phyloP scores from a whole-genome alignment of 768 basidiomycete species.

The Aureoboletus auriporus region DNA sequence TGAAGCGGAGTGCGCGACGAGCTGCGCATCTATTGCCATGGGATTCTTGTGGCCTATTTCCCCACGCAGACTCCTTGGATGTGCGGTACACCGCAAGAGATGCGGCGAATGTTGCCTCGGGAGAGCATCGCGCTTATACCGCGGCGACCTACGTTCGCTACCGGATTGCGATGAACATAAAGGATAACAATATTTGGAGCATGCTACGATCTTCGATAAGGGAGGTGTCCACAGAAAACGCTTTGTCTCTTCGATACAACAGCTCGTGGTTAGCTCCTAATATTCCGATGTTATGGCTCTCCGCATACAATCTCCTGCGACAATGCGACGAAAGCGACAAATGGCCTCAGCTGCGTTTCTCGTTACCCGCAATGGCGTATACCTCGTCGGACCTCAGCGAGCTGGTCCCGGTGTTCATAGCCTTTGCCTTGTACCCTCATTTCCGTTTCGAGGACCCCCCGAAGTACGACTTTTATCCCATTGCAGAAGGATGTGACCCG shows the following conservation, averaged over 20 bases:
- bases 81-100: slow-evolving; percentile 10
- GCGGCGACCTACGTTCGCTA: slow-evolving; percentile 1
- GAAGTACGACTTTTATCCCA: not conserved
- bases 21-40: slow-evolving; percentile 7
- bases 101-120: not conserved
- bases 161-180: not conserved
- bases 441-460: slow-evolving; percentile 9
- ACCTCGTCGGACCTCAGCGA: not conserved
- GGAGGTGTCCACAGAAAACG: not conserved
- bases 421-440: slow-evolving; percentile 21
- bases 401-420: slow-evolving; percentile 25
- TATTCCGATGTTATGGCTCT: slow-evolving; percentile 21
- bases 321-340: not conserved
- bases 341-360: slow-evolving; percentile 22
- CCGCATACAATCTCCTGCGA: slow-evolving; percentile 24
- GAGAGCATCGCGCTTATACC: slow-evolving; percentile 5
- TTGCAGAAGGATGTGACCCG: not conserved
- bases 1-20: slow-evolving; percentile 12
- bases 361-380: slow-evolving; percentile 29
- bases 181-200: not conserved
- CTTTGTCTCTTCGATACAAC: slow-evolving; percentile 14
- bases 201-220: slow-evolving; percentile 1
- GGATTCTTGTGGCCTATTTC: not conserved
- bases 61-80: not conserved
- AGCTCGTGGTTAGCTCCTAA: slow-evolving; percentile 21